Conservation (phyloP, 768 basidiomycete species). For the Agaricus subrufescens region DNA sequence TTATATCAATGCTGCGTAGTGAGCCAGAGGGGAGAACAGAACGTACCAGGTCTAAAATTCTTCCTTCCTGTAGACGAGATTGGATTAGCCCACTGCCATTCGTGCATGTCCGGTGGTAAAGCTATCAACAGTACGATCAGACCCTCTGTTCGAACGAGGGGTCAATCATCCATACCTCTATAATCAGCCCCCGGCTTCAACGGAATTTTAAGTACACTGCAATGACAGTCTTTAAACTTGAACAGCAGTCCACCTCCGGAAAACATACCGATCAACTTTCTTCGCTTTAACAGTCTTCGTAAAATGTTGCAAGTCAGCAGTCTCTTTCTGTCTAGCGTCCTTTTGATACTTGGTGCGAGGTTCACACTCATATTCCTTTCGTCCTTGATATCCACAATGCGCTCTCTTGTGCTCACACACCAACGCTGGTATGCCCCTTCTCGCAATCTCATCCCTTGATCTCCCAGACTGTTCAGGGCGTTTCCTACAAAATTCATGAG, state of each 20-base stretch:
- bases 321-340: conserved; percentile 37
- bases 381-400: conserved; percentile 32
- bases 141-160: not conserved
- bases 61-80: conserved; percentile 47
- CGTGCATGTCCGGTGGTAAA: conserved; percentile 38
- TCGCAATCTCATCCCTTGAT: conserved; percentile 14
- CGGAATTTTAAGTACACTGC: conserved; percentile 59
- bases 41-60: conserved; percentile 48
- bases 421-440: conserved; percentile 28
- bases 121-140: conserved; percentile 22
- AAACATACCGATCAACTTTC: conserved; percentile 54
- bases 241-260: not conserved
- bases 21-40: not conserved
- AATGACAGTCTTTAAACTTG: not conserved
- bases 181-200: conserved; percentile 59
- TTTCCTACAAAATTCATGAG: conserved; percentile 23
- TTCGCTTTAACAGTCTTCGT: conserved; percentile 47
- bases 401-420: conserved; percentile 25
- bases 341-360: conserved; percentile 43
- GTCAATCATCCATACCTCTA: conserved; percentile 32
- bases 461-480: conserved; percentile 24
- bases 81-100: conserved; percentile 62
- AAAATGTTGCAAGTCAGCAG: conserved; percentile 60
- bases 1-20: not conserved
- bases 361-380: conserved; percentile 25